Evolutionary conservation across 129 eudicot genomes (phyloP), one percentile per base, ranked within the genome.

Genomic region (Flaveria ramosissima): DNA sequence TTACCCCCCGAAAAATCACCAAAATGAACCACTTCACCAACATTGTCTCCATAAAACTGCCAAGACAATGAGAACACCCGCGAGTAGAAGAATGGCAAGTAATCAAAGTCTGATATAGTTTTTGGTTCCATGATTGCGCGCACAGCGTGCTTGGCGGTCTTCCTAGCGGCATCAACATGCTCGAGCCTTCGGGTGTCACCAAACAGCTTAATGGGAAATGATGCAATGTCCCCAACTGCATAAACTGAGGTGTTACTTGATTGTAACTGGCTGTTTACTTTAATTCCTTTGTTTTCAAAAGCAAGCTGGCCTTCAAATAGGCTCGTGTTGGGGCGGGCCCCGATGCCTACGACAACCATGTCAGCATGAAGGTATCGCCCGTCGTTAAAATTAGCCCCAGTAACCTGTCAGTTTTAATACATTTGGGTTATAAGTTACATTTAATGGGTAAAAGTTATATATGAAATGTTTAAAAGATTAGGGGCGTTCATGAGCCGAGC

Each of bases 41-140:
- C 79, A 68, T 85, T 91, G 73, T 94, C 97, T 16, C 99, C 99
- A 30, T 84, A 94, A 78, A 94, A 94, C 81, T 86, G 96, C 99
- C 99, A 94, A 42, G 99, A 87, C 59, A 94, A 77, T 4, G 90
- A 78, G 86, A 94, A 94, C 77, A 88, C 93, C 63, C 96, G 42
- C 15, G 99, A 94, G 80, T 94, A 94, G 84, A 94, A 94, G 85
- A 94, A 94, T 0, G 99, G 97, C 32, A 94, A 88, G 78, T 94
- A 94, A 72, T 94, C 96, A 15, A 94, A 82, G 27, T 89, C 92
- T 14, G 77, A 65, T 0, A 81, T 75, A 26, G 80, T 91, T 52
- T 80, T 84, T 3, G 96, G 92, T 7, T 83, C 89, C 92, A 86
- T 94, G 70, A 94, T 91, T 42, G 99, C 88, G 10, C 85, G 71